These are phyloP conservation scores for Populus deltoides DNA, from an alignment of 345 rosid genomes.

Conservation along the genomic window DNA sequence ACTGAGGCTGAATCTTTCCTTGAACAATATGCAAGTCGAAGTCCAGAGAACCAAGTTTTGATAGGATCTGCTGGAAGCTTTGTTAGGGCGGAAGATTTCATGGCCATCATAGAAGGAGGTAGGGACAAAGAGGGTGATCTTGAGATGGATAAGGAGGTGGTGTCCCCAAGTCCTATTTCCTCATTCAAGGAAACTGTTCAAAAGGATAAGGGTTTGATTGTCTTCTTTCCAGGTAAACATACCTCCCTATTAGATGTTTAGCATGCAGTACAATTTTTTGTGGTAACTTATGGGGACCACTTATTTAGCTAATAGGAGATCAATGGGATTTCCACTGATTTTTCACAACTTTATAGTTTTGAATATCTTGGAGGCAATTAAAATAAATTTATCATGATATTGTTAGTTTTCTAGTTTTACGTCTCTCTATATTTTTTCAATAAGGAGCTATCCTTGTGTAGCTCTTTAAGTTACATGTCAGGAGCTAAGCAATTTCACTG, in stretches of 20 bases:
- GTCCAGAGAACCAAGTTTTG: slow-evolving; percentile 66
- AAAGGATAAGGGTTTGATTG: slow-evolving; percentile 74
- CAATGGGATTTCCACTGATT: neutral
- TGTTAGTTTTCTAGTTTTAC: no score
- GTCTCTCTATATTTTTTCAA: no score
- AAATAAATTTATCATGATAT: no score
- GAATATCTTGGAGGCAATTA: no score
- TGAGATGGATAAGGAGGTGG: slow-evolving; percentile 42
- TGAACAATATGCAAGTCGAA: slow-evolving; percentile 72
- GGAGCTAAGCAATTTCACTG: slow-evolving; percentile 1
- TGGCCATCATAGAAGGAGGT: slow-evolving; percentile 76
- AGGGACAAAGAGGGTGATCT: slow-evolving; percentile 95
- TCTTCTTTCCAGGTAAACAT: slow-evolving; percentile 85
- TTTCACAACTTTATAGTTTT: neutral
- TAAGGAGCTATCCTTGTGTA: no score
- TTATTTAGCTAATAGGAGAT: neutral
- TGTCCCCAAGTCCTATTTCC: slow-evolving; percentile 46
- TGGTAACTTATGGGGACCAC: neutral
- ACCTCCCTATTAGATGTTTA: neutral
- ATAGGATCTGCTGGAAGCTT: slow-evolving; percentile 88
- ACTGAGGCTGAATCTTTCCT: slow-evolving; percentile 96
- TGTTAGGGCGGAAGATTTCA: slow-evolving; percentile 68
- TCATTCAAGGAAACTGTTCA: slow-evolving; percentile 49
- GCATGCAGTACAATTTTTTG: neutral
- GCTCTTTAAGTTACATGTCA: neutral